Evolutionary conservation across 23 red algal genomes (phyloP), one percentile per base, ranked within the genome.

Genomic region (Gracilaria domingensis): DNA sequence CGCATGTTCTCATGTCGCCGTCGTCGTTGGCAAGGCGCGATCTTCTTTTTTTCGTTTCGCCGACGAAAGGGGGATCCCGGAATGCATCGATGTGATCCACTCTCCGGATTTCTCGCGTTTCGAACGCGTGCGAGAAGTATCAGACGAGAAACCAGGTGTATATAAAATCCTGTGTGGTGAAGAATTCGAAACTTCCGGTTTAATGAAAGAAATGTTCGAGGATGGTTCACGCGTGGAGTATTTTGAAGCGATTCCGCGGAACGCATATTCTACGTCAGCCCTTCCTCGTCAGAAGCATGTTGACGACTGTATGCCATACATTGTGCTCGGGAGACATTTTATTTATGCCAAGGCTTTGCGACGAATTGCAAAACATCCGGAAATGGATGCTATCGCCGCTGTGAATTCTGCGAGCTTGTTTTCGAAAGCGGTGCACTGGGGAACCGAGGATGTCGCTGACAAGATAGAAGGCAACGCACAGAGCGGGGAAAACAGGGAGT

Each of bases 351-450:
- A 77, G 37, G 89, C 89, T 48, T 35, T 76, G 20, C 75, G 80
- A 16, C 67, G 58, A 4, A 36, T 83, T 32, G 89, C 89, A 34
- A 71, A 84, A 18, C 80, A 83, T 23, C 65, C 89, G 57, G 89
- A 92, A 33, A 77, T 83, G 62, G 89, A 92, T 83, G 89, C 89
- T 0, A 92, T 92, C 21, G 59, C 80, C 26, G 89, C 89, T 36
- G 66, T 79, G 25, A 92, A 92, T 59, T 53, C 89, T 8, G 89
- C 89, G 29, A 92, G 89, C 69, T 61, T 92, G 78, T 84, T 92
- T 78, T 92, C 89, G 28, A 84, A 81, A 51, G 73, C 73, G 7
- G 56, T 90, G 39, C 71, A 72, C 7, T 90, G 87, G 87, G 66
- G 62, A 14, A 45, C 8, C 20, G 62, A 86, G 21, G 62, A 86